Evolutionary conservation across 2,329 filamentous ascomycete genomes (phyloP).

Genomic region (Xylaria sp.): DNA sequence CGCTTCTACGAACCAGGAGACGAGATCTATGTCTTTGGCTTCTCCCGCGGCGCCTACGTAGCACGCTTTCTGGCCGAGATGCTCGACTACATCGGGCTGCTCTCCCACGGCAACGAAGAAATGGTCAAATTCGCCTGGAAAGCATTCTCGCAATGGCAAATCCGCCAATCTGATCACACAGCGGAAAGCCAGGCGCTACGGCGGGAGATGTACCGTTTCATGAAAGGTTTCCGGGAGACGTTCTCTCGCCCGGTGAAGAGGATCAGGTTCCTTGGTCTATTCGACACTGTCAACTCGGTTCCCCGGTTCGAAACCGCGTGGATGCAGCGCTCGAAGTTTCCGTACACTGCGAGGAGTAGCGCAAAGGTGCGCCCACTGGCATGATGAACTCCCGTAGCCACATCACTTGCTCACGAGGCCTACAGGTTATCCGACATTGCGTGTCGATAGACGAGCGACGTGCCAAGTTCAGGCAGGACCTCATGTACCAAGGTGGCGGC

Average conservation of each 20-base stretch:
- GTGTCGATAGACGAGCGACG: conserved; percentile 72
- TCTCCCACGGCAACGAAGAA: conserved; percentile 83
- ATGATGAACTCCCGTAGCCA: too few species aligned
- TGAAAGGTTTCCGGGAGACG: conserved; percentile 80
- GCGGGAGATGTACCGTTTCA: conserved; percentile 69
- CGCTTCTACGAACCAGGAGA: conserved; percentile 67
- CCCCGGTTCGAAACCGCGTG: conserved; percentile 74
- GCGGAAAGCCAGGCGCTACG: conserved; percentile 53
- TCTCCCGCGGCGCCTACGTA: conserved; percentile 73
- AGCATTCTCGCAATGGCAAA: conserved; percentile 75
- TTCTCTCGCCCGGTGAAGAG: conserved; percentile 75
- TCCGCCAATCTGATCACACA: conserved; percentile 50
- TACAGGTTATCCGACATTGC: conserved; percentile 64
- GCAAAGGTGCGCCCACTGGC: conserved; percentile 43
- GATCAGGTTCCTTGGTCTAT: conserved; percentile 77
- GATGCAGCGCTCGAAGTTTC: conserved; percentile 80
- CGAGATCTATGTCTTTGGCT: conserved; percentile 74
- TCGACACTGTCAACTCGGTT: conserved; percentile 82
- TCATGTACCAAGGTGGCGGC: conserved; percentile 58
- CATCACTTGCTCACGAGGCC: neutral
- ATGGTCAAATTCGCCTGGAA: conserved; percentile 86
- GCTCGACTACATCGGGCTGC: conserved; percentile 79
- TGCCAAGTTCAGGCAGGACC: conserved; percentile 72
- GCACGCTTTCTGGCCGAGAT: conserved; percentile 80
- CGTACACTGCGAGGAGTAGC: conserved; percentile 63